A percentile compares a stretch with the other conserved stretches of the same genome.
Evolutionary conservation across 2,329 filamentous ascomycete genomes (phyloP).

Genomic region (Phyllosticta ampelicida): DNA sequence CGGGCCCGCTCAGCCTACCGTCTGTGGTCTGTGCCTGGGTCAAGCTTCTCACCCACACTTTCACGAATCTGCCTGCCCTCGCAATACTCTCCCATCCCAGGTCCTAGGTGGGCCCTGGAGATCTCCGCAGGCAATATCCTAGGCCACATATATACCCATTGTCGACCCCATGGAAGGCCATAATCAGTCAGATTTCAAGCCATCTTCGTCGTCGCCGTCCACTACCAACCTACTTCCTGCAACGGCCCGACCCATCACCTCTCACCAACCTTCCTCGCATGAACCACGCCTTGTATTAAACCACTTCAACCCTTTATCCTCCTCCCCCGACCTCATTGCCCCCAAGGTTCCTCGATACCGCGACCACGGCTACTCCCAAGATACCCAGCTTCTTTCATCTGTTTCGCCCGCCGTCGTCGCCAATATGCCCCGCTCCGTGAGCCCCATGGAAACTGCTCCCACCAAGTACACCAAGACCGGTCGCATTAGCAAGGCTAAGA

Average conservation of each 20-base stretch:
- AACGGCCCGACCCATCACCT: neutral
- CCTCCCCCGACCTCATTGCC: neutral
- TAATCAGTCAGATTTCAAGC: conserved; percentile 4
- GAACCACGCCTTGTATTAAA: conserved; percentile 4
- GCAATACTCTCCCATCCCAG: neutral
- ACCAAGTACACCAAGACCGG: conserved; percentile 34
- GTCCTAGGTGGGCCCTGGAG: conserved; percentile 7
- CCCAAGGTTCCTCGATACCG: conserved; percentile 13
- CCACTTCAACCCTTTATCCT: conserved; percentile 1
- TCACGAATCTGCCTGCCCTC: conserved; percentile 7
- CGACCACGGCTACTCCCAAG: conserved; percentile 20
- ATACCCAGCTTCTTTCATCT: conserved; percentile 12
- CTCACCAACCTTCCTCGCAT: conserved; percentile 4
- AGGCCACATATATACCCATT: conserved; percentile 9
- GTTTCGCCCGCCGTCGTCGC: neutral
- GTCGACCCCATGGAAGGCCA: conserved; percentile 10
- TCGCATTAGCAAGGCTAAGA: conserved; percentile 38
- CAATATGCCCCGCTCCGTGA: conserved; percentile 25
- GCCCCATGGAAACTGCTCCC: conserved; percentile 22
- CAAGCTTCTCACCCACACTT: conserved; percentile 7
- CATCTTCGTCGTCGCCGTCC: conserved; percentile 10
- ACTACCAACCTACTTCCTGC: neutral
- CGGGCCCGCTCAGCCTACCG: neutral
- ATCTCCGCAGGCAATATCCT: conserved; percentile 10
- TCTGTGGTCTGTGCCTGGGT: neutral